These are phyloP conservation scores for Zygosaccharomyces bailii DNA, from an alignment of 805 yeast genomes.

Conservation along the genomic window DNA sequence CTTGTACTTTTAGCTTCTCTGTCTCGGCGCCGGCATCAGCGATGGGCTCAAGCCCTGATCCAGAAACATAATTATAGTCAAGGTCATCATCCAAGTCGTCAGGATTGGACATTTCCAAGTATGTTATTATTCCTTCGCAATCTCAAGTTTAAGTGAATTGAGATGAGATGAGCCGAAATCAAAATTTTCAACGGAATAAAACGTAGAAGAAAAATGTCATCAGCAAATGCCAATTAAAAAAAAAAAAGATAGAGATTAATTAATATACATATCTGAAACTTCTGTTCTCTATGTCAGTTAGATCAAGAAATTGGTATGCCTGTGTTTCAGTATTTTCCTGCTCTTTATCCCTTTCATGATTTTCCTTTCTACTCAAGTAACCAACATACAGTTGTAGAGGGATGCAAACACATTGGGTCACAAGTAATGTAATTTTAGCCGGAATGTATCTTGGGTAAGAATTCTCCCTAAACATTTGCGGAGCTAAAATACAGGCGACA, in stretches of 20 bases:
- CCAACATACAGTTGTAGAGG: conserved; percentile 45
- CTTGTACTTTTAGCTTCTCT: neutral
- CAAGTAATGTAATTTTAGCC: conserved; percentile 56
- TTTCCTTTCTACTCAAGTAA: conserved; percentile 46
- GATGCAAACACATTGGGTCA: conserved; percentile 45
- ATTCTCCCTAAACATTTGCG: conserved; percentile 53
- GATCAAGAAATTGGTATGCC: conserved; percentile 49
- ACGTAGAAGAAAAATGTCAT: neutral
- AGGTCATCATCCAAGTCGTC: conserved; percentile 83
- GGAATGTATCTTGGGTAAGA: conserved; percentile 53
- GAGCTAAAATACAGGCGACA: conserved; percentile 58
- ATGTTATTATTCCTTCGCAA: too few relatives aligned
- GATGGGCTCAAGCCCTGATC: conserved; percentile 35
- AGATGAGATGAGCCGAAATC: conserved; percentile 10
- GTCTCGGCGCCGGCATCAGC: conserved; percentile 24
- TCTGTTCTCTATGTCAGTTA: conserved; percentile 57
- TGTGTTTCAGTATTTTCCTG: conserved; percentile 33
- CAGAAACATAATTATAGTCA: conserved; percentile 48
- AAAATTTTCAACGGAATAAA: conserved; percentile 8
- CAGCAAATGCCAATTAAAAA: neutral
- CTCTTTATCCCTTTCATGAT: conserved; percentile 45
- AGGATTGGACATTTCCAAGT: conserved; percentile 35
- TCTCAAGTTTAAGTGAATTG: neutral
- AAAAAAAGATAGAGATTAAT: neutral
- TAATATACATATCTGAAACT: conserved; percentile 51